A percentile compares a stretch with the other conserved stretches of the same genome.
These are phyloP conservation scores for Tieghemiomyces parasiticus DNA, from an alignment of 192 early-diverging fungal genomes.

Conservation along the genomic window DNA sequence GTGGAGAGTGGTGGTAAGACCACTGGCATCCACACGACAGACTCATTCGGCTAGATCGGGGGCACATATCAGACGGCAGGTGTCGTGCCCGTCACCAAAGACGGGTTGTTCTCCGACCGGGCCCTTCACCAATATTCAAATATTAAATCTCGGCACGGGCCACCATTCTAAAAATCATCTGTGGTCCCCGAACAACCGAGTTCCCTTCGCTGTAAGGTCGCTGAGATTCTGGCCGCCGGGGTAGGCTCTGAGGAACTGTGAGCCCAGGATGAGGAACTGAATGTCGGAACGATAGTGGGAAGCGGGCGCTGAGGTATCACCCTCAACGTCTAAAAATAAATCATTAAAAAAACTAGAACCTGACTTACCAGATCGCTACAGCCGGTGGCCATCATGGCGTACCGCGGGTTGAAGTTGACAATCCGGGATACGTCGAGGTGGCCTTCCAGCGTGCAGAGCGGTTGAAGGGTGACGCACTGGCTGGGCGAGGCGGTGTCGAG, in stretches of 20 bases:
- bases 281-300: neutral
- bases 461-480: conserved; percentile 11
- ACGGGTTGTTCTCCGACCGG: no score
- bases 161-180: no score
- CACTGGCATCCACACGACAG: no score
- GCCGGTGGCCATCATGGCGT: conserved; percentile 55
- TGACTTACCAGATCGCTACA: conserved; percentile 46
- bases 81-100: no score
- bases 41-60: no score
- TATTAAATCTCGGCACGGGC: no score
- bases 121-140: no score
- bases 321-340: neutral
- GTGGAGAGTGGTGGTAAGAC: no score
- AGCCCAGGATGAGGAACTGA: conserved; percentile 1
- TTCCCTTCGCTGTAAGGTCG: neutral
- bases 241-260: neutral
- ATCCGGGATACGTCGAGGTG: conserved; percentile 35
- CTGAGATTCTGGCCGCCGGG: neutral
- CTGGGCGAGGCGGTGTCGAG: neutral
- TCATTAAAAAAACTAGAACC: conserved; percentile 4
- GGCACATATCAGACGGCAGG: no score
- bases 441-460: conserved; percentile 25
- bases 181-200: no score
- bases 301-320: neutral
- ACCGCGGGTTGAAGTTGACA: conserved; percentile 60